Evolutionary conservation across 345 rosid genomes (phyloP).

Genomic region (Pistacia vera): DNA sequence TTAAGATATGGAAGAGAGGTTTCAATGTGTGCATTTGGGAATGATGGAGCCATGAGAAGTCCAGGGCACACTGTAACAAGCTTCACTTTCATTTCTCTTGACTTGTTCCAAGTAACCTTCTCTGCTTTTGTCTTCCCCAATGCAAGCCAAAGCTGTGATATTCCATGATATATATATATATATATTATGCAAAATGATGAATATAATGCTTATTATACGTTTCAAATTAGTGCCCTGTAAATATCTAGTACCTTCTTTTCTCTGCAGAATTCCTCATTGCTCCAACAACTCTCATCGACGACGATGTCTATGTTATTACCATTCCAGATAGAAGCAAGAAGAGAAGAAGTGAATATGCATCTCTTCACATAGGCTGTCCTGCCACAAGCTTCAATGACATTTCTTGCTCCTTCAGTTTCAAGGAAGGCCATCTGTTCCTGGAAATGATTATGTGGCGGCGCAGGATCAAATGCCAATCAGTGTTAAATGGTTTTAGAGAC

Average conservation of each 20-base stretch:
- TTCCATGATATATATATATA: not conserved
- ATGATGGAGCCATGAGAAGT: conserved; percentile 37
- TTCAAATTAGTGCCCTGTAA: not conserved
- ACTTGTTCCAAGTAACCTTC: conserved; percentile 40
- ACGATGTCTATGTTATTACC: conserved; percentile 1
- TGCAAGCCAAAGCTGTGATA: conserved; percentile 43
- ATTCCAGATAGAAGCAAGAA: conserved; percentile 41
- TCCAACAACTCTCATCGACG: conserved; percentile 38
- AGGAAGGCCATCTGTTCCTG: conserved; percentile 41
- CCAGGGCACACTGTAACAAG: conserved; percentile 42
- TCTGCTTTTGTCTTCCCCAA: conserved; percentile 44
- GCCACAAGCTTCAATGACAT: conserved; percentile 44
- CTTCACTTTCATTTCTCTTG: conserved; percentile 40
- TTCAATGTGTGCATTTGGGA: conserved; percentile 24
- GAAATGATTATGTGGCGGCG: not conserved
- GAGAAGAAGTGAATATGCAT: conserved; percentile 47
- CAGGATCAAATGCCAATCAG: not conserved
- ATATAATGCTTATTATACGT: not conserved
- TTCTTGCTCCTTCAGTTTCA: conserved; percentile 37
- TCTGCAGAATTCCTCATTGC: conserved; percentile 40
- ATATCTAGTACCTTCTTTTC: conserved; percentile 31
- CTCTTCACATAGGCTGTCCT: conserved; percentile 35
- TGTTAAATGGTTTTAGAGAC: not conserved
- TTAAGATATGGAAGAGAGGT: conserved; percentile 37
- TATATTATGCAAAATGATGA: not conserved